These are phyloP conservation scores for Tetraselmis chui DNA, from an alignment of 139 green algal species.

Conservation along the genomic window DNA sequence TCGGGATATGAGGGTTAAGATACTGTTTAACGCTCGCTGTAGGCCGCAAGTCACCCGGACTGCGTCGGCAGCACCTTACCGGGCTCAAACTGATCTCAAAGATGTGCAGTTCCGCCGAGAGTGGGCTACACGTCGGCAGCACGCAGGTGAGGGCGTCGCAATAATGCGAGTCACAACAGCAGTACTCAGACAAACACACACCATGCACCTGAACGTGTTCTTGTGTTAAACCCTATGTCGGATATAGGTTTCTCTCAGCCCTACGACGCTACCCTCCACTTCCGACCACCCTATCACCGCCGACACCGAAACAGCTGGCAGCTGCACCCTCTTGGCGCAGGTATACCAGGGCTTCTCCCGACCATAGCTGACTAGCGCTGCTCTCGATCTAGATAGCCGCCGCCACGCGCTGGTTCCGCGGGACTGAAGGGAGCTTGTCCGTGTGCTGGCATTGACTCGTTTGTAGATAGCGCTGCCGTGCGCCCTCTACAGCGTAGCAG, in stretches of 20 bases:
- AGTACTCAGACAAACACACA: no score
- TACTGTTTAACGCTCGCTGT: slow-evolving; percentile 11
- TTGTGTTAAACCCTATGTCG: no score
- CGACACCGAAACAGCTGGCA: slow-evolving; percentile 69
- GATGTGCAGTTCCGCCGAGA: slow-evolving; percentile 25
- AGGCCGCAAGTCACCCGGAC: slow-evolving; percentile 42
- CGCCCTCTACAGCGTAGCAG: background rate
- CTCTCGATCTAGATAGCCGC: background rate
- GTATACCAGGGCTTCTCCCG: background rate
- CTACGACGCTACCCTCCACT: background rate
- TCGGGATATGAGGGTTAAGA: background rate
- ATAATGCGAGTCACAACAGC: no score
- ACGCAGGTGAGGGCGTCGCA: no score
- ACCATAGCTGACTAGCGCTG: background rate
- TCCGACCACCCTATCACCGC: slow-evolving; percentile 11
- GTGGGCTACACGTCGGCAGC: background rate
- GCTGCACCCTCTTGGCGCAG: slow-evolving; percentile 70
- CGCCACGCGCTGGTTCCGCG: background rate
- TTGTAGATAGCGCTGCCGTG: background rate
- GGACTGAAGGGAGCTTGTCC: background rate
- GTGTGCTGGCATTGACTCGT: background rate
- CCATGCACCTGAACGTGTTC: no score
- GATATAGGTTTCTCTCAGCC: background rate
- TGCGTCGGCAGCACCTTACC: slow-evolving; percentile 54
- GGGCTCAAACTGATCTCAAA: slow-evolving; percentile 46